phyloP scores from a whole-genome alignment of 2,329 filamentous ascomycete genomes.

The Epichloe elymi region DNA sequence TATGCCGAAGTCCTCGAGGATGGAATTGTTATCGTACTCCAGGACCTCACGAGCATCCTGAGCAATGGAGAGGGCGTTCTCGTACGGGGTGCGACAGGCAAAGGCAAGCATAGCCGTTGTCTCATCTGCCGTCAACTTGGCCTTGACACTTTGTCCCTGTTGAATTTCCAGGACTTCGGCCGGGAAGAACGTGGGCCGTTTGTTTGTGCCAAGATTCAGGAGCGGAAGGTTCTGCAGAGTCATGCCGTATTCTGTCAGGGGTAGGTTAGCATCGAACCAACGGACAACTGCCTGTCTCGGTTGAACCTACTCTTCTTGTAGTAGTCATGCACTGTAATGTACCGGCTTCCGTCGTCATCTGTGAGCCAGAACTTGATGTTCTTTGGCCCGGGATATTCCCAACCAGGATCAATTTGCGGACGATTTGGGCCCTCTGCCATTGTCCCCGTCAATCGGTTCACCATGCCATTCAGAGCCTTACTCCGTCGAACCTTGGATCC shows the following conservation, averaged over 20 bases:
- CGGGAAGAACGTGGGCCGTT: constrained; percentile 50
- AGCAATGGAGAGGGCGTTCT: constrained; percentile 55
- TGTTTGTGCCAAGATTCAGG: constrained; percentile 49
- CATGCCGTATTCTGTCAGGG: constrained; percentile 21
- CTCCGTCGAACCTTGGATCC: constrained; percentile 17
- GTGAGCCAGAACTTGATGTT: constrained; percentile 20
- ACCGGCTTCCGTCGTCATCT: constrained; percentile 14
- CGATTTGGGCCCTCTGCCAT: constrained; percentile 8
- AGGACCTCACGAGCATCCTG: constrained; percentile 43
- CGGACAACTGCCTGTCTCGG: background rate
- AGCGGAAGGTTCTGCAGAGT: constrained; percentile 36
- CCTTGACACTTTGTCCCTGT: constrained; percentile 49
- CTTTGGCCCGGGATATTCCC: constrained; percentile 20
- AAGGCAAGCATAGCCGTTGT: constrained; percentile 58
- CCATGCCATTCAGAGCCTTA: constrained; percentile 18
- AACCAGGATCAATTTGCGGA: constrained; percentile 12
- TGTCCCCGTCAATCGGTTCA: constrained; percentile 9
- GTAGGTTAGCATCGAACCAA: background rate
- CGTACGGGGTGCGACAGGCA: constrained; percentile 51
- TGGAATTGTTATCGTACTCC: constrained; percentile 36
- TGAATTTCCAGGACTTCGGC: constrained; percentile 51
- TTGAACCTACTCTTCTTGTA: constrained; percentile 27
- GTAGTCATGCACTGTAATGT: constrained; percentile 29
- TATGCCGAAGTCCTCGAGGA: constrained; percentile 48
- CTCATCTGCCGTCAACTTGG: constrained; percentile 46